Evolutionary conservation across 805 yeast species (phyloP), one percentile per base, ranked within the genome.

Genomic region (Candida bentonensis): DNA sequence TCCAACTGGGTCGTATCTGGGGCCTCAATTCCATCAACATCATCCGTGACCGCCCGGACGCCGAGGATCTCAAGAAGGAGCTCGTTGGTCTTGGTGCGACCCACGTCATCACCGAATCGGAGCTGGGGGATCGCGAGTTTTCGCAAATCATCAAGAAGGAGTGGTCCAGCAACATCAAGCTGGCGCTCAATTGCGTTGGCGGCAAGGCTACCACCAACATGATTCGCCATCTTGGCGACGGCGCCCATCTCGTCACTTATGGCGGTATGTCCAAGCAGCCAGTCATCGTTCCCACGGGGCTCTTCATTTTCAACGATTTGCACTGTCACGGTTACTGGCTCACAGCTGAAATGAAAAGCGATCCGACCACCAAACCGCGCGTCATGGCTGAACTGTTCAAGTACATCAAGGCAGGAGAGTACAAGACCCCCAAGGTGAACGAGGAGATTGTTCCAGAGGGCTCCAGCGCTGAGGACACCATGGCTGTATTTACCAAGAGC

Each of bases 211-310:
- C 86, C 20, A 70, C 94, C 0, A 80, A 80, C 36, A 70, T 92
- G 53, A 89, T 95, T 7, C 72, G 96, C 52, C 89, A 87, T 60
- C 70, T 92, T 45, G 78, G 76, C 30, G 64, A 68, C 15, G 76
- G 83, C 53, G 95, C 92, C 1, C 72, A 78, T 41, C 66, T 92
- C 69, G 75, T 87, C 53, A 86, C 97, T 1, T 92, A 92, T 58
- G 99, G 99, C 26, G 97, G 95, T 30, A 92, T 92, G 98, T 85
- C 96, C 2, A 78, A 80, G 69, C 88, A 85, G 64, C 98, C 98
- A 1, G 94, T 92, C 9, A 73, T 76, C n/a, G 63, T 92, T 45
- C 96, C 97, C 33, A 86, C 96, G 1, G 76, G 94, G 0, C 66
- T 84, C 47, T 84, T 84, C 58, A 88, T 92, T 51, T 92, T 92